Base-by-base conservation (phyloP, 2,329 filamentous ascomycete species). In the Zelopaecilomyces penicillatus region DNA sequence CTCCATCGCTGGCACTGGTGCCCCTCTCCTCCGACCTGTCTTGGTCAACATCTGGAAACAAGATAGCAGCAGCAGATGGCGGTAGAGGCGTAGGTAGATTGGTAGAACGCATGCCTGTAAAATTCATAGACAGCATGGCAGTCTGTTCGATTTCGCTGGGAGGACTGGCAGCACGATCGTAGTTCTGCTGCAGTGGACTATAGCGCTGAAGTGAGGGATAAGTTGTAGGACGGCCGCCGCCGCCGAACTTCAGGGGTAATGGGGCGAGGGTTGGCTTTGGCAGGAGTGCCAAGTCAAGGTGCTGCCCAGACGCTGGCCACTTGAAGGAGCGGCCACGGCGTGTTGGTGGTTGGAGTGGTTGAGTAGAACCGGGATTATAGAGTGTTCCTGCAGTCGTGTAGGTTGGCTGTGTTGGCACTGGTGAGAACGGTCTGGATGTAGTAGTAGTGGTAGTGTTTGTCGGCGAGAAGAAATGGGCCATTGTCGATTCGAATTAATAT, bases 311-410 rank as follows among this genome's bases (percentile, higher is more conserved):
- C 9, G 56, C 54, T 11, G 57, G 51, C 62, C 64, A 69, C 57
- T 71, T 73, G 51, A 66, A 53, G 31, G 66, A 63, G 42, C 75
- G 70, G 11, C 71, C 70, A 50, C 73, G 70, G 44, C 75, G 71
- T 45, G 69, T 59, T 30, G 75, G 75, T 37, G 75, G 67, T 49
- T 76, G 73, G 28, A 77, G 61, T 10, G 71, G 70, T 36, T 67
- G 64, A 10, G 65, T 57, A 10, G 65, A 59, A 46, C 65, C 65
- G 3, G 74, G 72, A 31, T 74, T 73, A 59, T 74, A 77, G 39
- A 75, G 64, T 4, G 75, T 76, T n/a, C 75, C 75, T 26, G 75
- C 75, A 6, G 75, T 78, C 11, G 74, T 78, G 54, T 76, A 78
- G 37, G 67, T 70, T 28, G 64, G 63, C 49, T 67, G 66, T 32